phyloP scores from a whole-genome alignment of 768 basidiomycete species.

The Pisolithus albus region DNA sequence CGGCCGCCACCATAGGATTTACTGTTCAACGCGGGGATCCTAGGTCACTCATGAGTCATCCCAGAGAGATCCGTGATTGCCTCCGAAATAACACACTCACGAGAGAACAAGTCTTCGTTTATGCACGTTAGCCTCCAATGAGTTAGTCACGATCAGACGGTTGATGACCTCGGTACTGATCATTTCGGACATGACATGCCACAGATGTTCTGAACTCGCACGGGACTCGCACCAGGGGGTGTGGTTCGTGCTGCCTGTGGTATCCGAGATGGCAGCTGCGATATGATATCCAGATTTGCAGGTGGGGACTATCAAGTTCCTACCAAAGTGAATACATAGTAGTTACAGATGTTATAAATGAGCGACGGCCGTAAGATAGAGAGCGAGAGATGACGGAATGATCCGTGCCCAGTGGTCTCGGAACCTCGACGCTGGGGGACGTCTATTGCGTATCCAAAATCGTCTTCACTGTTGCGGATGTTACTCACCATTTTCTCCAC shows the following conservation, averaged over 20 bases:
- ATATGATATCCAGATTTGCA: slow-evolving; percentile 44
- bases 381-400: too few species aligned
- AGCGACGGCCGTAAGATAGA: too few species aligned
- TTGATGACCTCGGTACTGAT: slow-evolving; percentile 75
- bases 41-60: too few species aligned
- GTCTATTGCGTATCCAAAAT: too few species aligned
- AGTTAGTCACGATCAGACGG: slow-evolving; percentile 81
- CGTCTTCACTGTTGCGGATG: too few species aligned
- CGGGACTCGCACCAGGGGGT: slow-evolving; percentile 42
- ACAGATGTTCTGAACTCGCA: slow-evolving; percentile 74
- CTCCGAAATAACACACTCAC: slow-evolving; percentile 37
- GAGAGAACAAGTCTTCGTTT: slow-evolving; percentile 81
- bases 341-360: too few species aligned
- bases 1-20: slow-evolving; percentile 78
- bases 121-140: slow-evolving; percentile 80
- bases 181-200: slow-evolving; percentile 74
- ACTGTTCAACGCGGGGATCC: slow-evolving; percentile 35
- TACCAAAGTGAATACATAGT: too few species aligned
- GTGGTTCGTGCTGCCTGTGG: slow-evolving; percentile 46
- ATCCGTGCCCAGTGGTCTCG: too few species aligned
- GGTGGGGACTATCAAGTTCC: slow-evolving; percentile 33
- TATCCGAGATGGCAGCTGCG: slow-evolving; percentile 52
- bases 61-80: neutral
- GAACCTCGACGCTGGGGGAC: too few species aligned
- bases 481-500: too few species aligned